Base-by-base conservation (phyloP, 768 basidiomycete genomes). In the Panus rudis region DNA sequence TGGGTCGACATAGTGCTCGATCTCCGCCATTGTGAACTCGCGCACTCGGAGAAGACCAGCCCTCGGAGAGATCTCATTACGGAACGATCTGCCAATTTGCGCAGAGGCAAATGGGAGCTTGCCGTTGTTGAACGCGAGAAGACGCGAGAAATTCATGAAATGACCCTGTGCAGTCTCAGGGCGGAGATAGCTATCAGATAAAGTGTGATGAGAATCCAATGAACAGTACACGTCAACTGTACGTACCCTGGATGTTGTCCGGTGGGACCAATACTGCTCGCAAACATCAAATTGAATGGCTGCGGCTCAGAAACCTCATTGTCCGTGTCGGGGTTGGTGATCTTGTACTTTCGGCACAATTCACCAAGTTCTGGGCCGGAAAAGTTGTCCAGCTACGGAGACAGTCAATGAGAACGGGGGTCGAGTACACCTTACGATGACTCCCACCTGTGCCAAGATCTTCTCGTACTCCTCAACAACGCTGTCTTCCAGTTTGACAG, bases 11-110 rank as follows among this genome's bases (percentile, higher is more conserved):
- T 72, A 99, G 69, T 99, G 96, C 67, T 99, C 96, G 60, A 99
- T 96, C 70, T 99, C 96, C 35, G 92, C 96, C 94, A 98, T 96
- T 10, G 91, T 96, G 69, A 98, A 99, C 63, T 99, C 96, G 52
- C 94, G 88, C 24, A 98, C 94, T 48, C 96, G 92, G 37, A 99
- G 76, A 30, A 99, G 75, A 41, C 96, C 96, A 28, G 93, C 91
- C 43, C 92, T 87, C 12, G 96, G 96, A 0, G 92, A 93, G 53
- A 99, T 98, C 63, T 98, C 96, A 62, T 99, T 99, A 41, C 96
- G 81, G 78, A 99, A 99, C 14, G 88, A 80, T 41, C 88, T 82
- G 25, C 96, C 96, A 52, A 99, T 88, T 62, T 96, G 92, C 1
- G 96, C 96, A 34, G 92, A 96, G 11, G 94, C 96, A 59, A 98